Percentiles rank a stretch among this genome's conserved stretches.
Conservation (phyloP, 805 yeast genomes). For the Yarrowia bubula region DNA sequence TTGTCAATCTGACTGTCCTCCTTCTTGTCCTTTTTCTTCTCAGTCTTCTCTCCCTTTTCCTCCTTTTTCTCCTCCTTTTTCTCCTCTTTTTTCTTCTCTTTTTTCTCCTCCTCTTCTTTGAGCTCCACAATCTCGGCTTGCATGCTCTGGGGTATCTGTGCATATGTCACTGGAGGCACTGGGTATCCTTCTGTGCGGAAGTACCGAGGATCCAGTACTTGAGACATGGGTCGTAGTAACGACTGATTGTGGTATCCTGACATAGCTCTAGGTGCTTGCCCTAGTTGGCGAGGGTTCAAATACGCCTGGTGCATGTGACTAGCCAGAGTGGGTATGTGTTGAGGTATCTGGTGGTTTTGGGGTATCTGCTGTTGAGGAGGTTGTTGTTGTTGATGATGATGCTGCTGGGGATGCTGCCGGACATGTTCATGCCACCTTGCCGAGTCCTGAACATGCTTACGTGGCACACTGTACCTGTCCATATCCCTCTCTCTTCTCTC, state of each 20-base stretch:
- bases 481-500: background rate
- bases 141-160: background rate
- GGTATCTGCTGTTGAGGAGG: background rate
- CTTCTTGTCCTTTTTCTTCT: background rate
- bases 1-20: background rate
- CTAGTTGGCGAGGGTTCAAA: background rate
- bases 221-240: background rate
- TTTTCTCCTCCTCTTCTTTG: background rate
- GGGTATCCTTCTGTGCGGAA: background rate
- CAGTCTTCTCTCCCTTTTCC: background rate
- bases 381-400: background rate
- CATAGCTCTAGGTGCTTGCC: background rate
- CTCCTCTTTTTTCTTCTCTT: background rate
- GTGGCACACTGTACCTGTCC: conserved; percentile 9
- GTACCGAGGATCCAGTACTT: background rate
- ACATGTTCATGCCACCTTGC: conserved; percentile 18
- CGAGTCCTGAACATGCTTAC: background rate
- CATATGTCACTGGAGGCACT: background rate
- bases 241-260: conserved; percentile 11
- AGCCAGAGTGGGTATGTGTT: background rate
- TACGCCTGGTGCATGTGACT: background rate
- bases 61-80: background rate
- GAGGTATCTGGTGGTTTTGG: background rate
- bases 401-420: background rate
- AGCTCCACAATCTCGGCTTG: conserved; percentile 10